A percentile compares a stretch with the other conserved stretches of the same genome.
Conservation (phyloP, 2,329 filamentous ascomycete genomes). For the Aspergillus neoniger region DNA sequence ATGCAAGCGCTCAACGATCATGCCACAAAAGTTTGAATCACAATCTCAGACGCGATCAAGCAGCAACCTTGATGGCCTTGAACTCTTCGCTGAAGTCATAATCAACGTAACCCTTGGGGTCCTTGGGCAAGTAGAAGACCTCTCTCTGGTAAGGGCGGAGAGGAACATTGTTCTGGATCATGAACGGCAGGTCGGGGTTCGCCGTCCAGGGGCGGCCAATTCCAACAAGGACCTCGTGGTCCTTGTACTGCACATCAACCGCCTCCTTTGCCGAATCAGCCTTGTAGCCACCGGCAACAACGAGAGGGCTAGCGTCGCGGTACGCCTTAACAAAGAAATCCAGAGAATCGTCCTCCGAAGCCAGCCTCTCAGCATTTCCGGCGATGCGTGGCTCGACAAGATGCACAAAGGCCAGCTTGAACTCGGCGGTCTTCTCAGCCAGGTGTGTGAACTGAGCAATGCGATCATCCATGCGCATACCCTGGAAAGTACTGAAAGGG, state of each 20-base stretch:
- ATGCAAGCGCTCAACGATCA: background rate
- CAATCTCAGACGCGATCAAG: conserved; percentile 16
- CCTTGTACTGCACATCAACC: conserved; percentile 34
- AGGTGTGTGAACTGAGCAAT: conserved; percentile 65
- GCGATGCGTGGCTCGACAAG: conserved; percentile 59
- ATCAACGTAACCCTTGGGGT: conserved; percentile 43
- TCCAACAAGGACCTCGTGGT: conserved; percentile 35
- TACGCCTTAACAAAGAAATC: conserved; percentile 51
- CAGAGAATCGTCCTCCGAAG: conserved; percentile 33
- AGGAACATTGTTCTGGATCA: conserved; percentile 41
- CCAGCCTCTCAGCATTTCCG: conserved; percentile 35
- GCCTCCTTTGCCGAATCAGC: conserved; percentile 42
- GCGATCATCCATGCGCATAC: conserved; percentile 63
- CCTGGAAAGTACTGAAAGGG: conserved; percentile 44
- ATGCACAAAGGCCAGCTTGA: conserved; percentile 63
- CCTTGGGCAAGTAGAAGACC: conserved; percentile 44
- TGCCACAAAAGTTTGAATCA: background rate
- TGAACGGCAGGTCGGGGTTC: conserved; percentile 50
- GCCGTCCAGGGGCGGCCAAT: conserved; percentile 49
- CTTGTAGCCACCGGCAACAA: conserved; percentile 54
- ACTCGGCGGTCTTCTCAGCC: conserved; percentile 51
- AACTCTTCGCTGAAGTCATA: conserved; percentile 39
- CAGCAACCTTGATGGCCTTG: conserved; percentile 24
- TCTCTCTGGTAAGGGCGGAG: conserved; percentile 43
- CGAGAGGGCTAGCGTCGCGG: conserved; percentile 45